These are phyloP conservation scores for Lagerstroemia speciosa DNA, from an alignment of 345 rosid species.

Conservation along the genomic window DNA sequence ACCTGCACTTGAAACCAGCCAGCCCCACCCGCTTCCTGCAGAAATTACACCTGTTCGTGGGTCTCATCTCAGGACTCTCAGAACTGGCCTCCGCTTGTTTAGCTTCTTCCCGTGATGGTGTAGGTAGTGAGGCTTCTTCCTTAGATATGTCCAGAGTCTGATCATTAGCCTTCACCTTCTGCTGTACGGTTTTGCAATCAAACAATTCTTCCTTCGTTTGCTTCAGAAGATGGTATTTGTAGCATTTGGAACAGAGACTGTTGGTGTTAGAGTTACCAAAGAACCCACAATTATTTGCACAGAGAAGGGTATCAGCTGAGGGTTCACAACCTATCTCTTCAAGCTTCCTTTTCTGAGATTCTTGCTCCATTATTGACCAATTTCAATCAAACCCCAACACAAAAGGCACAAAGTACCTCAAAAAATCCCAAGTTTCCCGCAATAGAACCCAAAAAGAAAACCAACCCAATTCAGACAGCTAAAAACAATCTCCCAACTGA, in stretches of 20 bases:
- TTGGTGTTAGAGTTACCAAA: constrained; percentile 25
- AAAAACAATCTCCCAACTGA: neutral
- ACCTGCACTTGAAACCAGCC: constrained; percentile 41
- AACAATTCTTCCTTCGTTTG: constrained; percentile 11
- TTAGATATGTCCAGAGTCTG: neutral
- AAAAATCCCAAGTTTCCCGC: neutral
- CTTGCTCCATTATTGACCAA: constrained; percentile 21
- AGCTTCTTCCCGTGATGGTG: neutral
- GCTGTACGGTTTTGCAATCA: neutral
- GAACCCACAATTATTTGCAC: constrained; percentile 33
- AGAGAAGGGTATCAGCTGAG: constrained; percentile 19
- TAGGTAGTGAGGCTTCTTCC: neutral
- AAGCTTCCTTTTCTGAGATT: constrained; percentile 34
- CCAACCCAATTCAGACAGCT: neutral
- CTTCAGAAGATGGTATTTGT: constrained; percentile 24
- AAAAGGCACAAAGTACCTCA: neutral
- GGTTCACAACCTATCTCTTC: constrained; percentile 21
- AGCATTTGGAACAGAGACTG: constrained; percentile 38
- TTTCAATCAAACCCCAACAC: neutral
- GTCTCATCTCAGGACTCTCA: constrained; percentile 13
- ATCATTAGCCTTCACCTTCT: neutral
- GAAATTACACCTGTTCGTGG: constrained; percentile 25
- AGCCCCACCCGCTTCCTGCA: constrained; percentile 39
- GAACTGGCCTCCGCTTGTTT: constrained; percentile 6
- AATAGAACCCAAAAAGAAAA: neutral